A percentile compares a stretch with the other conserved stretches of the same genome.
Evolutionary conservation across 495 filamentous ascomycete species (phyloP).

Genomic region (Geopyxis carbonaria): DNA sequence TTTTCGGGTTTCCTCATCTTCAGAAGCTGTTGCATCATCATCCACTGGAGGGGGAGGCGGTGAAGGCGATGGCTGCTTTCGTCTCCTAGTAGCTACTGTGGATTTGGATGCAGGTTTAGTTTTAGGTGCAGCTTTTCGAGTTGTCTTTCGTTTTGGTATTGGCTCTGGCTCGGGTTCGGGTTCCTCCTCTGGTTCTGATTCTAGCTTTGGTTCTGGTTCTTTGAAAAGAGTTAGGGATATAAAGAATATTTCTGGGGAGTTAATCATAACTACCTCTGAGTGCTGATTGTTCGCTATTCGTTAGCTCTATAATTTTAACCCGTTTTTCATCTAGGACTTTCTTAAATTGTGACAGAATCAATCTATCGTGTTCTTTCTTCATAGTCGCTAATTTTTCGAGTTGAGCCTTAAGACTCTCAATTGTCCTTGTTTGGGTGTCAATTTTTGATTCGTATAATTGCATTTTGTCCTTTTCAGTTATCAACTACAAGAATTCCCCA

Average conservation of each 20-base stretch:
- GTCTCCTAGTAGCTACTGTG: not conserved
- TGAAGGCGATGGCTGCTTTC: slow-evolving; percentile 14
- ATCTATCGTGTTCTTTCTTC: slow-evolving; percentile 30
- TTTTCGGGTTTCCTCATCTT: slow-evolving; percentile 3
- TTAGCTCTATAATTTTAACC: slow-evolving; percentile 18
- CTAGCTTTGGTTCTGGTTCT: not conserved
- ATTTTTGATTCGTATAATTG: no score
- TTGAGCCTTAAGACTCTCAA: slow-evolving; percentile 31
- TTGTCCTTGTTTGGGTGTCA: slow-evolving; percentile 18
- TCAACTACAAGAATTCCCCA: no score
- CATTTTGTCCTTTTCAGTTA: no score
- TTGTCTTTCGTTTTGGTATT: not conserved
- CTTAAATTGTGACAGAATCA: slow-evolving; percentile 23
- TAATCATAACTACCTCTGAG: not conserved
- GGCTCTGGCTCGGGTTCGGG: not conserved
- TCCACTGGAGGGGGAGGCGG: slow-evolving; percentile 14
- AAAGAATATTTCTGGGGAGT: no score
- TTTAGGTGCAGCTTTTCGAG: slow-evolving; percentile 9
- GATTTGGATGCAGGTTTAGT: no score
- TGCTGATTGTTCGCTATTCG: no score
- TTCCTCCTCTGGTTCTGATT: not conserved
- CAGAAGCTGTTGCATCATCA: slow-evolving; percentile 7
- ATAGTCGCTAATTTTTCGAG: slow-evolving; percentile 32
- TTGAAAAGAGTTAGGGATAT: no score
- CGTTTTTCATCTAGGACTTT: slow-evolving; percentile 22